A percentile compares a stretch with the other conserved stretches of the same genome.
phyloP scores from a whole-genome alignment of 345 rosid species.

The Reutealis trisperma region DNA sequence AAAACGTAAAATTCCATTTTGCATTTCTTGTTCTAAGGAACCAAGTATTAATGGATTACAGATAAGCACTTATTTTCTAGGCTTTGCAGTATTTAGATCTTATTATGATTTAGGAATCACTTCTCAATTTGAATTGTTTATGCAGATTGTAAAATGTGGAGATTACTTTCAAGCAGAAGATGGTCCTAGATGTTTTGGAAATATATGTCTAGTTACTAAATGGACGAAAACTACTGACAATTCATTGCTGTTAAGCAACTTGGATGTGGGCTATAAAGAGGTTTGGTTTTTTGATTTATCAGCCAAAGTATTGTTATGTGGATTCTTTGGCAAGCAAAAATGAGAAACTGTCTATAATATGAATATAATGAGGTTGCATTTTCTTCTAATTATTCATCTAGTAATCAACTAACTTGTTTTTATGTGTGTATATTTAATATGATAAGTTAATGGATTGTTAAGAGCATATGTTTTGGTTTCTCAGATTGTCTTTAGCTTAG shows the following conservation, averaged over 20 bases:
- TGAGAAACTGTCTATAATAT: not conserved
- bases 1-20: not conserved
- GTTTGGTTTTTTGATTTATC: conserved; percentile 40
- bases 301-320: not conserved
- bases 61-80: not conserved
- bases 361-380: not conserved
- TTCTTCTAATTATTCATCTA: not conserved
- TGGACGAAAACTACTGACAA: conserved; percentile 57
- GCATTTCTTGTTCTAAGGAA: not conserved
- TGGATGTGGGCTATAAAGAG: conserved; percentile 76
- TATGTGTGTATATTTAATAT: not conserved
- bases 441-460: not conserved
- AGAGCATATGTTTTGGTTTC: not conserved
- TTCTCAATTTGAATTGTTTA: conserved; percentile 17
- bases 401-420: not conserved
- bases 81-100: not conserved
- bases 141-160: conserved; percentile 74
- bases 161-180: conserved; percentile 80
- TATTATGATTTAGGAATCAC: not conserved
- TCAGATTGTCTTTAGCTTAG: not conserved
- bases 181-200: conserved; percentile 82
- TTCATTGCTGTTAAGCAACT: conserved; percentile 64
- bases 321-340: not conserved
- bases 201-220: conserved; percentile 53
- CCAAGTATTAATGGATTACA: not conserved